Evolutionary conservation across 768 basidiomycete species (phyloP).

Genomic region (Grammothele lineata): DNA sequence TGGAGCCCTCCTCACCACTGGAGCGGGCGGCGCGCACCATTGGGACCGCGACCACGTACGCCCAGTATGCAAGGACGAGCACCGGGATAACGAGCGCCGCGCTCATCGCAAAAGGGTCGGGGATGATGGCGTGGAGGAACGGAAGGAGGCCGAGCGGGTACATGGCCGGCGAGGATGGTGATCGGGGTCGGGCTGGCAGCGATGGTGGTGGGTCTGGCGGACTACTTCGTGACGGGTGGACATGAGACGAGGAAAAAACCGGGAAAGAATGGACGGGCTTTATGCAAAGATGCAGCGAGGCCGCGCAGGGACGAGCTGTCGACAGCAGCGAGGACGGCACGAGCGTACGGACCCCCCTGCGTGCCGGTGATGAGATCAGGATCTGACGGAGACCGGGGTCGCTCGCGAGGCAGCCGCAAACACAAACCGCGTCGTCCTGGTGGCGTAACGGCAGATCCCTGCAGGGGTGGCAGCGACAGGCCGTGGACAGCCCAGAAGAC

Average conservation of each 20-base stretch:
- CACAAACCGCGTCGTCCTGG: no score
- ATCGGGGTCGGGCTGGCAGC: conserved; percentile 11
- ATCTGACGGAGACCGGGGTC: no score
- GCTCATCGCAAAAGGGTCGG: conserved; percentile 30
- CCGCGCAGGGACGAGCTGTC: no score
- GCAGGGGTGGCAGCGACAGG: no score
- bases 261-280: conserved; percentile 6
- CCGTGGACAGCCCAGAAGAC: no score
- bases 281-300: background rate
- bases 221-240: conserved; percentile 10
- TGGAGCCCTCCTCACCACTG: conserved; percentile 17
- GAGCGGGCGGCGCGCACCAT: background rate
- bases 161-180: conserved; percentile 25
- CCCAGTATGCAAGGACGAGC: conserved; percentile 37
- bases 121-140: conserved; percentile 32
- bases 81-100: conserved; percentile 31
- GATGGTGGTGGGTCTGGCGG: no score
- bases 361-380: no score
- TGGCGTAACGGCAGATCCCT: no score
- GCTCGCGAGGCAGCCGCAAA: no score
- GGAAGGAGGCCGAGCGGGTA: conserved; percentile 39
- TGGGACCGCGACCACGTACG: conserved; percentile 17
- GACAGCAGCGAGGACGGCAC: no score
- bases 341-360: no score
- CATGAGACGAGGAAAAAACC: conserved; percentile 17